phyloP scores from a whole-genome alignment of 1,284 basidiomycete genomes.

The Rhodotorula sp. region DNA sequence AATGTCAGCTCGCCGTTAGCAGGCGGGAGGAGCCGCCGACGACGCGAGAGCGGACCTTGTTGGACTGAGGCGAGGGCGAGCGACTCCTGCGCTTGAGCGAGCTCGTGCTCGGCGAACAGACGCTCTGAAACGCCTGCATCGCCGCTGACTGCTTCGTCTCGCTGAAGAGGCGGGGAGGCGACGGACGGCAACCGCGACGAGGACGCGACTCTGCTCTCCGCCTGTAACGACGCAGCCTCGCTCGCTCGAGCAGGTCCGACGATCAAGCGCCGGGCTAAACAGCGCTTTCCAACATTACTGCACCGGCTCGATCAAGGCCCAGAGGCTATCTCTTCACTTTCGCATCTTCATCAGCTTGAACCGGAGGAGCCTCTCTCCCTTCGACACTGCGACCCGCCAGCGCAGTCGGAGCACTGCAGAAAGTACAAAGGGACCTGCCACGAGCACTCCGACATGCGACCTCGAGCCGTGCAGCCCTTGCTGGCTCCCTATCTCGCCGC shows the following conservation, averaged over 20 bases:
- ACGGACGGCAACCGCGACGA: background rate
- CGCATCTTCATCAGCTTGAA: background rate
- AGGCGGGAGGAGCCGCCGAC: background rate
- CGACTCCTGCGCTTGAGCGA: slow-evolving; percentile 5
- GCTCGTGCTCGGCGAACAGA: background rate
- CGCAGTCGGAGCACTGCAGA: no score
- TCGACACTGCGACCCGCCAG: no score
- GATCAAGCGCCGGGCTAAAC: background rate
- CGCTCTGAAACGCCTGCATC: background rate
- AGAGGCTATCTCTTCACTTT: no score
- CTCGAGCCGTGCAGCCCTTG: no score
- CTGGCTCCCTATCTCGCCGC: background rate
- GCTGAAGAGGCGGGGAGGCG: background rate
- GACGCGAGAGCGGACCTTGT: slow-evolving; percentile 6
- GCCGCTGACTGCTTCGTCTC: no score
- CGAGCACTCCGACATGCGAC: background rate
- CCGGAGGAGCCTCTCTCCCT: background rate
- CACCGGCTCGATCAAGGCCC: no score
- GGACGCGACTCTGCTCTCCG: no score
- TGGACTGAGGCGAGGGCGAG: background rate
- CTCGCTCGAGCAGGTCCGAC: background rate
- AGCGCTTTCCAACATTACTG: no score
- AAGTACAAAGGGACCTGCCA: background rate
- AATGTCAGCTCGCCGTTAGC: background rate
- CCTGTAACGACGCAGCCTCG: background rate